phyloP scores from a whole-genome alignment of 805 yeast species.

The Suhomyces sp. region DNA sequence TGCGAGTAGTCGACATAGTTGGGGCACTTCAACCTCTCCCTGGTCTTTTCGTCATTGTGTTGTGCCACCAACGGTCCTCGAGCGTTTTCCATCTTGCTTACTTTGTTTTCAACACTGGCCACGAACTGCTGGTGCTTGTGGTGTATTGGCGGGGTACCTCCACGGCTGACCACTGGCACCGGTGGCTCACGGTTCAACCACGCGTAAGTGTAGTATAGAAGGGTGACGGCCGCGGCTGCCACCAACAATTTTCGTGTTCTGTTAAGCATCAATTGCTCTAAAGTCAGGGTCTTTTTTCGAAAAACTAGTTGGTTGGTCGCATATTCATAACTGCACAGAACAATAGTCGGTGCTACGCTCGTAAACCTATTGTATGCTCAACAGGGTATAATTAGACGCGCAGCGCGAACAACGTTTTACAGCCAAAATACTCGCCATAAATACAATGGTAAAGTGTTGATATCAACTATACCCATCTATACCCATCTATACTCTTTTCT shows the following conservation, averaged over 20 bases:
- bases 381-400: not conserved
- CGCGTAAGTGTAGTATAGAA: not conserved
- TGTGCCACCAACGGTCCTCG: not conserved
- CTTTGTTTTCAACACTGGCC: not conserved
- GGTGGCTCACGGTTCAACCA: not conserved
- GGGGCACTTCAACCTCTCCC: constrained; percentile 42
- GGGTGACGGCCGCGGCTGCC: not conserved
- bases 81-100: not conserved
- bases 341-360: not conserved
- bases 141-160: not conserved
- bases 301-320: not conserved
- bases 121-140: not conserved
- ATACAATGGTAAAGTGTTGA: not conserved
- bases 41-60: not conserved
- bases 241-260: not conserved
- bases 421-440: not conserved
- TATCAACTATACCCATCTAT: not conserved
- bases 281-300: not conserved
- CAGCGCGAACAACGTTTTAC: not conserved
- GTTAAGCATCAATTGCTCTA: not conserved
- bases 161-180: not conserved
- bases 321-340: not conserved
- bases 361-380: not conserved
- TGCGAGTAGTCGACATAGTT: constrained; percentile 62
- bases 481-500: no score